Evolutionary conservation across 352 stramenopile species (phyloP).

Genomic region (Phytopythium vexans): DNA sequence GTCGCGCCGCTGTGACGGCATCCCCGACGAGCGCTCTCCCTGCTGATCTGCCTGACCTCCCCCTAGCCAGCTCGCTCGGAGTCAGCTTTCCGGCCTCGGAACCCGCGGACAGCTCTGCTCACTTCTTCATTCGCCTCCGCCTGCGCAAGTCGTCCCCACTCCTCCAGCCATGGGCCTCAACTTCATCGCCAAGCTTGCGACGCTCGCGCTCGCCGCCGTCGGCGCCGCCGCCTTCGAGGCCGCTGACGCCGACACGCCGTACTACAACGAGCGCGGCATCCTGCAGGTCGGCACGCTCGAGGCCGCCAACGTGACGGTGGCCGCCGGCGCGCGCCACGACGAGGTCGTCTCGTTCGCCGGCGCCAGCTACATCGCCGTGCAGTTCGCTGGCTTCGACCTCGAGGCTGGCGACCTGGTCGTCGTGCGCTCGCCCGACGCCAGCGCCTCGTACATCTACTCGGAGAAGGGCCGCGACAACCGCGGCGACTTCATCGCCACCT

Average conservation of each 20-base stretch:
- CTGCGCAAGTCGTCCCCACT: conserved; percentile 1
- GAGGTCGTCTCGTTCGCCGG: conserved; percentile 17
- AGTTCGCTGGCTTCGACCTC: conserved; percentile 32
- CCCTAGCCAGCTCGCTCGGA: no score
- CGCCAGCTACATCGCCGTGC: conserved; percentile 30
- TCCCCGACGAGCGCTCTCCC: no score
- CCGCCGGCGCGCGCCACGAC: conserved; percentile 9
- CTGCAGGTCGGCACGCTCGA: conserved; percentile 19
- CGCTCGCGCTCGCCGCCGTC: conserved; percentile 5
- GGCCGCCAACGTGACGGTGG: conserved; percentile 9
- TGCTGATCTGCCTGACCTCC: no score
- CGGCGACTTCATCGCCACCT: conserved; percentile 15
- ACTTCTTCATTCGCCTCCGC: conserved; percentile 5
- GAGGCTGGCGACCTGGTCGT: conserved; percentile 30
- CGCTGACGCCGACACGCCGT: conserved; percentile 11
- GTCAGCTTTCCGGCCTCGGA: no score
- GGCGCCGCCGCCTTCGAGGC: conserved; percentile 3
- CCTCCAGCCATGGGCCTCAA: conserved; percentile 13
- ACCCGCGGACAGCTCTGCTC: not conserved
- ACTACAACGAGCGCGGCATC: conserved; percentile 18
- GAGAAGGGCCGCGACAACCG: conserved; percentile 12
- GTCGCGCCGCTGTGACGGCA: no score
- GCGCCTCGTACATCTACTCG: conserved; percentile 15
- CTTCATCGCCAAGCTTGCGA: conserved; percentile 12
- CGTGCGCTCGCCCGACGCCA: conserved; percentile 23